Evolutionary conservation across 768 basidiomycete genomes (phyloP), one percentile per base, ranked within the genome.

Genomic region (Lentinula sp.): DNA sequence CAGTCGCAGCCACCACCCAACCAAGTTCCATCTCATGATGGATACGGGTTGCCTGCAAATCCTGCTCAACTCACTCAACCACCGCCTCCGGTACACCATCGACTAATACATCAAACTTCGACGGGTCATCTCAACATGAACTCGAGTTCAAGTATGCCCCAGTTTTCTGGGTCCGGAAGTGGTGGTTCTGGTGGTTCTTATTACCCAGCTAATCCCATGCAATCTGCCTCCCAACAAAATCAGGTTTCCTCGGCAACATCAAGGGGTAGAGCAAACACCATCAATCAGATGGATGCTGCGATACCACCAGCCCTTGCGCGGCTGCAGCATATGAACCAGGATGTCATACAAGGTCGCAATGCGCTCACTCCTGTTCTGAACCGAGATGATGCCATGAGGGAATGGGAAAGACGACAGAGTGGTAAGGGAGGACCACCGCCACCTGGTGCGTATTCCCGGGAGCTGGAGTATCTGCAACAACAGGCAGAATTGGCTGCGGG

Each of bases 251-350:
- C 56, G 23, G 15, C 40, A 6, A 45, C 57, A 11, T 60, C 59
- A 28, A 83, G 94, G 13, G 85, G 83, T 10, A 83, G 96, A 42
- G 91, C 95, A 7, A 96, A 95, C 72, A 98, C 96, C 35, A 91
- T 96, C 75, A 93, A 93, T 70, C 84, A 81, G 67, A 89, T 92
- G 85, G 94, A 97, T 67, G 82, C 84, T 57, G 55, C 55, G 7
- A 85, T 99, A n/a, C 97, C 97, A 32, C 93, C 96, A 21, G 95
- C 96, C 43, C 79, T 99, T 28, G 94, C 93, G 23, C 83, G 93
- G 37, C 74, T 95, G 64, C 89, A 92, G 59, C 92, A 93, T 32
- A 93, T 93, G 89, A 91, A 90, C 63, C 86, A 89, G 73, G 90
- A 89, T 71, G 85, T 86, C 68, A 88, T 87, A 65, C 83, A 77